Evolutionary conservation across 306 rosid species (phyloP).

Genomic region (Crotalaria pallida): DNA sequence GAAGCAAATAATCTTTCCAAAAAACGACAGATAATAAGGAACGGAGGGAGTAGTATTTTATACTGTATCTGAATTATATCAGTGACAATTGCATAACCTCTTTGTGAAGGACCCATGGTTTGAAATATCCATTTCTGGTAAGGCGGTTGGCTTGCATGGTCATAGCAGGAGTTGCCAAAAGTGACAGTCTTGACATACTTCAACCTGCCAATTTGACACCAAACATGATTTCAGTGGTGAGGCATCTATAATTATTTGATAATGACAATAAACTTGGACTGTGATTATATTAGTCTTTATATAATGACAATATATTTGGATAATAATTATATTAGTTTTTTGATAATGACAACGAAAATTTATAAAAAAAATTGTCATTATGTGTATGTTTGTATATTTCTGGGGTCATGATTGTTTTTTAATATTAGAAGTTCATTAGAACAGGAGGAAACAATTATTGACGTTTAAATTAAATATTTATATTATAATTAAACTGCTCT

Average conservation of each 20-base stretch:
- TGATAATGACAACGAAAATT: background rate
- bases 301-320: slow-evolving; percentile 1
- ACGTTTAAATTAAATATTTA: slow-evolving; percentile 3
- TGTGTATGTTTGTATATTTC: too few relatives aligned
- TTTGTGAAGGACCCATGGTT: slow-evolving; percentile 53
- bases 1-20: too few relatives aligned
- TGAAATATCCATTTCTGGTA: slow-evolving; percentile 79
- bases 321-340: background rate
- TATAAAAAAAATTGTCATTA: too few relatives aligned
- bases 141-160: slow-evolving; percentile 94
- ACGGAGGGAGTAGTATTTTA: too few relatives aligned
- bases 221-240: slow-evolving; percentile 53
- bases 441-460: slow-evolving; percentile 5
- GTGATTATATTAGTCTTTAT: background rate
- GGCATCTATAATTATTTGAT: slow-evolving; percentile 3
- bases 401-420: background rate
- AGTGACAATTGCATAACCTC: slow-evolving; percentile 19
- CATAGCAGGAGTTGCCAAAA: slow-evolving; percentile 53
- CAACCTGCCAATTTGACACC: slow-evolving; percentile 75
- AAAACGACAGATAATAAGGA: too few relatives aligned
- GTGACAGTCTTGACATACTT: slow-evolving; percentile 75
- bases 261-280: background rate
- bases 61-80: background rate
- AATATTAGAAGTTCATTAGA: background rate
- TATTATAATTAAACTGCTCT: slow-evolving; percentile 11